A percentile compares a stretch with the other conserved stretches of the same genome.
Conservation (phyloP, 2,329 filamentous ascomycete species). For the Sclerotinia glacialis region DNA sequence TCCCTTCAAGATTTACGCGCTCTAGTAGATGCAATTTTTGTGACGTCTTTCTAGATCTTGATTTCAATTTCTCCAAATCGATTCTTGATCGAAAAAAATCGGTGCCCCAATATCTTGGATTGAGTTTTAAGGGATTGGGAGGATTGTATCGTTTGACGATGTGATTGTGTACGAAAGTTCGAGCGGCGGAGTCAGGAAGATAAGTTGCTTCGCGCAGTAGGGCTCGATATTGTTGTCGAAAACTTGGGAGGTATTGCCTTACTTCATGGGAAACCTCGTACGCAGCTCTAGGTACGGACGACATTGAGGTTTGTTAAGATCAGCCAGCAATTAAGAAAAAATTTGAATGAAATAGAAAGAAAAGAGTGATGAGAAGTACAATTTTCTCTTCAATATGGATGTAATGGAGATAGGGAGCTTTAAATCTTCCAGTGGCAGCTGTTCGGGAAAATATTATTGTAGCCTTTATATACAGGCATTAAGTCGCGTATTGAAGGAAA, state of each 20-base stretch:
- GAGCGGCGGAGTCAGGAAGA: slow-evolving; percentile 51
- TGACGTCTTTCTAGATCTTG: slow-evolving; percentile 42
- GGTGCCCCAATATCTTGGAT: slow-evolving; percentile 13
- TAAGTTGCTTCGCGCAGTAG: slow-evolving; percentile 61
- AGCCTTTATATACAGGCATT: slow-evolving; percentile 2
- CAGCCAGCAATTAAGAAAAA: not conserved
- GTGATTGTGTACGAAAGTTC: slow-evolving; percentile 44
- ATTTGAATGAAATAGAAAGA: not conserved
- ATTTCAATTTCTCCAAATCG: not conserved
- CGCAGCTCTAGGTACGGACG: not conserved
- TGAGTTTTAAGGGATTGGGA: slow-evolving; percentile 1
- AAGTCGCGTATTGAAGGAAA: not conserved
- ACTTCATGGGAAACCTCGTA: not conserved
- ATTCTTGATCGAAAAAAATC: slow-evolving; percentile 10
- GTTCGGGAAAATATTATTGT: not conserved
- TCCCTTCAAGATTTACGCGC: slow-evolving; percentile 52
- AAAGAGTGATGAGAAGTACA: not conserved
- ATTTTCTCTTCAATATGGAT: not conserved
- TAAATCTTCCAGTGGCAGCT: not conserved
- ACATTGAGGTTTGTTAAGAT: not conserved
- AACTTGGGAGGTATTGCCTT: not conserved
- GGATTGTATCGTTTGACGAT: slow-evolving; percentile 49
- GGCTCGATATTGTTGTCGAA: slow-evolving; percentile 52
- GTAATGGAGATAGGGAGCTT: not conserved
- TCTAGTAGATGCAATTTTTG: slow-evolving; percentile 41